phyloP scores from a whole-genome alignment of 2,329 filamentous ascomycete species.

The Colletotrichum sp. region DNA sequence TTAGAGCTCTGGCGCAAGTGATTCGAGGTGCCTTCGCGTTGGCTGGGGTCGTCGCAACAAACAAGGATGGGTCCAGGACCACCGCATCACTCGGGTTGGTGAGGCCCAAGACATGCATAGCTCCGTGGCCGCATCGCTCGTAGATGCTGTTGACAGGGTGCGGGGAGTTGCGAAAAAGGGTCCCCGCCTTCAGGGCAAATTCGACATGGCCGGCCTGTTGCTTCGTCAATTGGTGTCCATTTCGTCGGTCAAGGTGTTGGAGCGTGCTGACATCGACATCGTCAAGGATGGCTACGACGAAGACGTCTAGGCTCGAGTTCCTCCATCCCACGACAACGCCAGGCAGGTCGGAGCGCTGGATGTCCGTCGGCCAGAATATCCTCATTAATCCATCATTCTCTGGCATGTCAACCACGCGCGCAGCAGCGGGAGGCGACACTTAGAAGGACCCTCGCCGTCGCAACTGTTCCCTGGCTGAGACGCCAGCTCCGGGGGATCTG shows the following conservation, averaged over 20 bases:
- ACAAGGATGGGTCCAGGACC: constrained; percentile 71
- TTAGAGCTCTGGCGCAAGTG: constrained; percentile 72
- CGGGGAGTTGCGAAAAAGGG: constrained; percentile 81
- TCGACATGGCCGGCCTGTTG: constrained; percentile 78
- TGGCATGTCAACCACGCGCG: constrained; percentile 60
- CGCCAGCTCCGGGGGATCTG: constrained; percentile 75
- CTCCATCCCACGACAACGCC: constrained; percentile 95
- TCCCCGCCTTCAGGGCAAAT: constrained; percentile 82
- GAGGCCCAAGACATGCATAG: constrained; percentile 85
- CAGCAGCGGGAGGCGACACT: constrained; percentile 33
- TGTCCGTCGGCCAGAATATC: constrained; percentile 97
- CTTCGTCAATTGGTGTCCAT: constrained; percentile 28
- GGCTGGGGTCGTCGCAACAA: constrained; percentile 63
- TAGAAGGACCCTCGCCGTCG: constrained; percentile 94
- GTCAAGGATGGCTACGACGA: constrained; percentile 88
- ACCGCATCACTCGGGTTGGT: constrained; percentile 68
- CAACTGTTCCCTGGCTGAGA: constrained; percentile 95
- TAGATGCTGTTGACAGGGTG: constrained; percentile 83
- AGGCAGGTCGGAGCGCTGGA: constrained; percentile 71
- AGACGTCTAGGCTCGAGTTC: constrained; percentile 88
- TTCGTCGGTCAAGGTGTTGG: not conserved
- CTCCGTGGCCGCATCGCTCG: constrained; percentile 80
- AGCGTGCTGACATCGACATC: constrained; percentile 77
- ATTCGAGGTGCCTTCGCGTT: constrained; percentile 69
- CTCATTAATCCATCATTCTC: constrained; percentile 90